These are phyloP conservation scores for Syncephalastrum contaminatum DNA, from an alignment of 371 early-diverging fungal genomes.

Conservation along the genomic window DNA sequence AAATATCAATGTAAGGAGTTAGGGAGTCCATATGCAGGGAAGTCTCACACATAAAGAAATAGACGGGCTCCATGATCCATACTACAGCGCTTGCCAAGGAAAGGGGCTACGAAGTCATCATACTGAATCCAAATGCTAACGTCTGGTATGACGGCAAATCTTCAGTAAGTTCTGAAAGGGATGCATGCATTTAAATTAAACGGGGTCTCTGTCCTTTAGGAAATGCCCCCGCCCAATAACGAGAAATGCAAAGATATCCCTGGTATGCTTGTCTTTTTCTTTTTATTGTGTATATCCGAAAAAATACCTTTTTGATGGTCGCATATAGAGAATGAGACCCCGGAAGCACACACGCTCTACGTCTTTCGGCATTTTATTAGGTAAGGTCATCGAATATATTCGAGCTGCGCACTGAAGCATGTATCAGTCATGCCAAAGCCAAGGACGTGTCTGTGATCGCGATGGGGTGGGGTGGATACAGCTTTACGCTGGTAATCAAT, in stretches of 20 bases:
- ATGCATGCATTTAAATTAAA: neutral
- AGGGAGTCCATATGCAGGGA: too few relatives aligned
- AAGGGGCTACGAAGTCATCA: conserved; percentile 42
- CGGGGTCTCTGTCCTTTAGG: conserved; percentile 2
- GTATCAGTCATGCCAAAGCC: conserved; percentile 25
- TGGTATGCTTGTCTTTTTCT: conserved; percentile 37
- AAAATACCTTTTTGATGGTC: neutral
- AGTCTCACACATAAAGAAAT: neutral
- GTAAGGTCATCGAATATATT: conserved; percentile 11
- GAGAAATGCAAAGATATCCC: conserved; percentile 36
- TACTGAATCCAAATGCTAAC: conserved; percentile 46
- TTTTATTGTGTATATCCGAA: conserved; percentile 28
- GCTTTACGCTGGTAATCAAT: conserved; percentile 33
- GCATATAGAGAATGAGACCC: conserved; percentile 30
- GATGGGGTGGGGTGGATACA: conserved; percentile 41
- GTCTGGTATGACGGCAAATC: conserved; percentile 37
- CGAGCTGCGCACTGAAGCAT: neutral
- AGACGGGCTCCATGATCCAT: conserved; percentile 45
- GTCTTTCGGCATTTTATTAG: conserved; percentile 40
- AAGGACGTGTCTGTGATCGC: conserved; percentile 29
- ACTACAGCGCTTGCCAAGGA: conserved; percentile 22
- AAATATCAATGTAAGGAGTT: conserved; percentile 29
- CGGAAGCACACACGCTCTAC: conserved; percentile 40
- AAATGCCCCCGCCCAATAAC: conserved; percentile 23
- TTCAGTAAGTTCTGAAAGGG: conserved; percentile 20